phyloP scores from a whole-genome alignment of 106 monocot genomes.

The Phalaenopsis aphrodite region DNA sequence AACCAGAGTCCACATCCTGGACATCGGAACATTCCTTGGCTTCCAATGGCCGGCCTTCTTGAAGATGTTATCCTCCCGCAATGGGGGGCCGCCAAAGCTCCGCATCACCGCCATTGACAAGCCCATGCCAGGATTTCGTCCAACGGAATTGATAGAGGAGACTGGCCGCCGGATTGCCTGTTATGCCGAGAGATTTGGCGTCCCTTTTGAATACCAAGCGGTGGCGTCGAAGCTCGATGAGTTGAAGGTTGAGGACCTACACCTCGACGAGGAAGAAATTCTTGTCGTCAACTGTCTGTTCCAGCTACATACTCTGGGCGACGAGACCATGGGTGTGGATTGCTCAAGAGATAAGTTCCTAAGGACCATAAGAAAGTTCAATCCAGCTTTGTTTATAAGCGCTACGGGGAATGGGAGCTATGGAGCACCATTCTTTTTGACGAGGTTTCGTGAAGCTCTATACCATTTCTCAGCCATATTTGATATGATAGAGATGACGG shows the following conservation, averaged over 20 bases:
- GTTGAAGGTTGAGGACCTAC: conserved; percentile 21
- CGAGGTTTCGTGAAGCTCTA: conserved; percentile 29
- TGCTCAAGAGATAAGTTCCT: conserved; percentile 23
- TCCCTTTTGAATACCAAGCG: conserved; percentile 28
- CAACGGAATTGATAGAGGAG: conserved; percentile 16
- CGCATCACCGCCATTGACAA: conserved; percentile 27
- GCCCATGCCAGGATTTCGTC: conserved; percentile 17
- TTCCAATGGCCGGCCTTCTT: conserved; percentile 84
- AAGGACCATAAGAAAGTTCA: conserved; percentile 18
- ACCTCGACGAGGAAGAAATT: conserved; percentile 21
- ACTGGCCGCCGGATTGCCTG: conserved; percentile 17
- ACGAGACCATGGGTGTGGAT: conserved; percentile 17
- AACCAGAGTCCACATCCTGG: conserved; percentile 60
- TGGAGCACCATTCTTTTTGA: conserved; percentile 27
- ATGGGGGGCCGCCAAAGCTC: conserved; percentile 19
- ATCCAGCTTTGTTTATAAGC: conserved; percentile 22
- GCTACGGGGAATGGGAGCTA: conserved; percentile 23
- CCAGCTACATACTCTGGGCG: conserved; percentile 7
- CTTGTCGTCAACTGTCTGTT: conserved; percentile 27
- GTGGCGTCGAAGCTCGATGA: conserved; percentile 25
- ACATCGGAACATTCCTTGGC: conserved; percentile 72
- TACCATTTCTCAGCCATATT: conserved; percentile 27
- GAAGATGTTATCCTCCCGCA: conserved; percentile 28
- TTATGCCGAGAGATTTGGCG: conserved; percentile 17
- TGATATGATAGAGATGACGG: conserved; percentile 28